phyloP scores from a whole-genome alignment of 805 yeast genomes.

The Hanseniaspora occidentalis region DNA sequence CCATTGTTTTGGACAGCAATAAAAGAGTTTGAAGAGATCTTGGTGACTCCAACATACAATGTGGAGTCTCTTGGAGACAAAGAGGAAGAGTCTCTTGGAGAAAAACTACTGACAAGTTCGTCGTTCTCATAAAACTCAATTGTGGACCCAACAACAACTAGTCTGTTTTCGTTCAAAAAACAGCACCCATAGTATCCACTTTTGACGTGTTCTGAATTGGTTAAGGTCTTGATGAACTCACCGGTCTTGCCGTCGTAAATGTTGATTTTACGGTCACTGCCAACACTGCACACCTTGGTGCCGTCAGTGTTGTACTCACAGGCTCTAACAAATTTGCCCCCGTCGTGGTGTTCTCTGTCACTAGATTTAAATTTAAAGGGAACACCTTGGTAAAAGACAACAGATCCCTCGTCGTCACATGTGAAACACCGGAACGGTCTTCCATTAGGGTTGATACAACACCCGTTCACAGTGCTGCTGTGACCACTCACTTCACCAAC shows the following conservation, averaged over 20 bases:
- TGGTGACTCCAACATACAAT: conserved; percentile 19
- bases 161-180: conserved; percentile 43
- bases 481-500: conserved; percentile 95
- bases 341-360: conserved; percentile 56
- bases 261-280: conserved; percentile 68
- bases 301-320: conserved; percentile 65
- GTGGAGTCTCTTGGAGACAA: conserved; percentile 62
- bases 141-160: conserved; percentile 60
- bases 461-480: conserved; percentile 70
- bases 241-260: conserved; percentile 85
- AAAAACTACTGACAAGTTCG: conserved; percentile 43
- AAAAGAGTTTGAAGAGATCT: background rate
- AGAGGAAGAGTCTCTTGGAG: conserved; percentile 55
- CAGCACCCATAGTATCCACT: conserved; percentile 75
- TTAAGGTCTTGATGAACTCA: conserved; percentile 44
- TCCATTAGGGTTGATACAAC: conserved; percentile 57
- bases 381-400: conserved; percentile 83
- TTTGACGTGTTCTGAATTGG: conserved; percentile 35
- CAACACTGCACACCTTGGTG: conserved; percentile 51
- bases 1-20: conserved; percentile 21
- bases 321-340: conserved; percentile 59
- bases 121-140: conserved; percentile 43
- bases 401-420: conserved; percentile 75
- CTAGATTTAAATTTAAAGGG: conserved; percentile 80
- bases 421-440: conserved; percentile 93